Evolutionary conservation across 352 stramenopile species (phyloP).

Genomic region (Phytophthora colocasiae): DNA sequence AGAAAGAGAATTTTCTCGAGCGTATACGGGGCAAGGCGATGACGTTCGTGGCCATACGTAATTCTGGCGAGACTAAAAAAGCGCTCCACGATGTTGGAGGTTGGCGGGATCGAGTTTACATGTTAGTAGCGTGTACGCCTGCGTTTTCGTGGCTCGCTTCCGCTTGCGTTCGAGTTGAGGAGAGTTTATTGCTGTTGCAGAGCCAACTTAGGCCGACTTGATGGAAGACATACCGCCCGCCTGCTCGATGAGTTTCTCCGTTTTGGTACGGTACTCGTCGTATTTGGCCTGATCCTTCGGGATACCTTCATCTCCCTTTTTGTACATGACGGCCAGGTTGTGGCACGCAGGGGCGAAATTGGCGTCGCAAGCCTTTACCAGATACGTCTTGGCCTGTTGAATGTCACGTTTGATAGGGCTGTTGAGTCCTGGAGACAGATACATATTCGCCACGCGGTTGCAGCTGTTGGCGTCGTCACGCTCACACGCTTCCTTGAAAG

Average conservation of each 20-base stretch:
- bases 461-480: slow-evolving; percentile 82
- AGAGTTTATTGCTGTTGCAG: too few relatives aligned
- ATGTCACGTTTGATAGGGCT: slow-evolving; percentile 61
- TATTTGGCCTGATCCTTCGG: slow-evolving; percentile 71
- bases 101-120: too few relatives aligned
- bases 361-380: slow-evolving; percentile 79
- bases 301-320: slow-evolving; percentile 83
- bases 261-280: slow-evolving; percentile 80
- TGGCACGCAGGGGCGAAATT: slow-evolving; percentile 90
- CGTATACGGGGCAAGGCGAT: too few relatives aligned
- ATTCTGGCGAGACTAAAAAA: too few relatives aligned
- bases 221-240: slow-evolving; percentile 64
- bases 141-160: too few relatives aligned
- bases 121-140: too few relatives aligned
- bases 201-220: slow-evolving; percentile 37
- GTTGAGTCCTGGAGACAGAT: slow-evolving; percentile 45
- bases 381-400: slow-evolving; percentile 65
- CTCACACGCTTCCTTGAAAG: slow-evolving; percentile 82
- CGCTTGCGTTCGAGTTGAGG: too few relatives aligned
- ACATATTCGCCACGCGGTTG: slow-evolving; percentile 84
- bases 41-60: too few relatives aligned
- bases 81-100: too few relatives aligned
- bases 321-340: slow-evolving; percentile 91
- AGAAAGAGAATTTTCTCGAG: too few relatives aligned
- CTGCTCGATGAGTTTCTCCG: slow-evolving; percentile 76